Evolutionary conservation across 2,329 filamentous ascomycete genomes (phyloP), one percentile per base, ranked within the genome.

Genomic region (Cadophora gregata): DNA sequence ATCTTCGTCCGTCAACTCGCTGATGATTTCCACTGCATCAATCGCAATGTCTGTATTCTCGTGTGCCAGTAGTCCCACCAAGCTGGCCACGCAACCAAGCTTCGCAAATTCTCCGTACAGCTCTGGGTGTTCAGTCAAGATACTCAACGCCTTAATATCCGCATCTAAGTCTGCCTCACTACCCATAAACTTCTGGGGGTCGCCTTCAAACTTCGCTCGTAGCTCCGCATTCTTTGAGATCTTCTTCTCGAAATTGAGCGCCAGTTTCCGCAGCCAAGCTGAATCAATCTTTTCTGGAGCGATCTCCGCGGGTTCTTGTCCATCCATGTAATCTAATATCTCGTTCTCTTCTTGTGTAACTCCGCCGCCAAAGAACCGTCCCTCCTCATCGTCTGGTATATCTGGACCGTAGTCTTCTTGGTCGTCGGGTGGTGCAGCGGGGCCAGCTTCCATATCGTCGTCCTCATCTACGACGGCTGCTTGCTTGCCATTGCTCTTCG

Each of bases 21-120:
- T 90, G 60, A 99, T 87, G 56, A 97, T 92, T 80, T 98, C 92
- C 59, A 97, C 89, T 0, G 91, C 92, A 70, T 91, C 92, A 73
- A 98, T 97, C 12, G 96, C 93, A 71, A 99, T 96, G 76, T 99
- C 96, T 0, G 94, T 95, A 77, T 99, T 99, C 74, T 99, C 96
- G 77, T 99, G 96, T 19, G 95, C 90, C 59, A 99, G 82, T 62
- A 99, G 80, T 1, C 90, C 87, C 1, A 97, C 93, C 60, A 99
- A 79, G 63, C 90, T 94, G 4, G 80, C 86, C 0, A 89, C 88
- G 67, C 88, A 91, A 24, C 92, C 91, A 61, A 93, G 82, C 71
- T 88, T 89, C 36, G 90, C 89, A 75, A 97, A 93, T 68, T 96
- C 92, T 14, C 82, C 82, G 78, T 96, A 97, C 24, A 97, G 84